Percentiles rank a stretch among this genome's conserved stretches.
These are phyloP conservation scores for Colletotrichum chlorophyti DNA, from an alignment of 2,329 filamentous ascomycete genomes.

Conservation along the genomic window DNA sequence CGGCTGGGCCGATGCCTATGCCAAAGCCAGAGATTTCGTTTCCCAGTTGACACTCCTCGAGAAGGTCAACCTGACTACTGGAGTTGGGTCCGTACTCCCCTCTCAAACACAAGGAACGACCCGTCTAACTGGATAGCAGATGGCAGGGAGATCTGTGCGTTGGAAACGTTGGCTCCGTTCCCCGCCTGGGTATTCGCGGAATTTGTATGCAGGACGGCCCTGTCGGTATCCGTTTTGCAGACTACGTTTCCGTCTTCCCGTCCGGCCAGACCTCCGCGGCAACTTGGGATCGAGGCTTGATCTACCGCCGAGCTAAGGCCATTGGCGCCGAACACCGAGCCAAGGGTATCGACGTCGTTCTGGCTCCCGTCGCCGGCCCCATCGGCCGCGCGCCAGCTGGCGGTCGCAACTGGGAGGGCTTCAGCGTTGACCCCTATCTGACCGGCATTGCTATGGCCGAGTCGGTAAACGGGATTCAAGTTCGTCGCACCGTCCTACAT, in stretches of 20 bases:
- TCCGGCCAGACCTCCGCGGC: conserved; percentile 81
- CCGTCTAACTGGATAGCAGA: conserved; percentile 44
- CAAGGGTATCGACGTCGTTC: conserved; percentile 79
- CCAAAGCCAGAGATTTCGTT: conserved; percentile 79
- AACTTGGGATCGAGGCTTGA: conserved; percentile 79
- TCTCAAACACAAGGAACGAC: conserved; percentile 1
- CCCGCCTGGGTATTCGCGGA: conserved; percentile 71
- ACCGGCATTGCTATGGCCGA: conserved; percentile 75
- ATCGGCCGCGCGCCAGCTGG: conserved; percentile 53
- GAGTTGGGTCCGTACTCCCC: conserved; percentile 70
- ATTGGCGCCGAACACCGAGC: conserved; percentile 69
- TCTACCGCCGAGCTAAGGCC: conserved; percentile 56
- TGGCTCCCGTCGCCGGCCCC: conserved; percentile 58
- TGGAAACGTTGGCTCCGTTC: conserved; percentile 75
- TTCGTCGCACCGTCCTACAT: too few species aligned
- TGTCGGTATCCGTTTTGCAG: conserved; percentile 76
- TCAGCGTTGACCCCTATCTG: conserved; percentile 75
- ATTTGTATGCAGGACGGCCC: conserved; percentile 91
- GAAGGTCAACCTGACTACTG: conserved; percentile 95
- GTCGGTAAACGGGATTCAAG: conserved; percentile 82
- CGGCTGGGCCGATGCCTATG: conserved; percentile 79
- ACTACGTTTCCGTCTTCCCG: conserved; percentile 84
- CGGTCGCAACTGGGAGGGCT: conserved; percentile 70
- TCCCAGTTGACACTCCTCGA: conserved; percentile 82
- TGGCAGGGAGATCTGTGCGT: conserved; percentile 78